These are phyloP conservation scores for Stipa capillata DNA, from an alignment of 176 grass and related monocot species.

Conservation along the genomic window DNA sequence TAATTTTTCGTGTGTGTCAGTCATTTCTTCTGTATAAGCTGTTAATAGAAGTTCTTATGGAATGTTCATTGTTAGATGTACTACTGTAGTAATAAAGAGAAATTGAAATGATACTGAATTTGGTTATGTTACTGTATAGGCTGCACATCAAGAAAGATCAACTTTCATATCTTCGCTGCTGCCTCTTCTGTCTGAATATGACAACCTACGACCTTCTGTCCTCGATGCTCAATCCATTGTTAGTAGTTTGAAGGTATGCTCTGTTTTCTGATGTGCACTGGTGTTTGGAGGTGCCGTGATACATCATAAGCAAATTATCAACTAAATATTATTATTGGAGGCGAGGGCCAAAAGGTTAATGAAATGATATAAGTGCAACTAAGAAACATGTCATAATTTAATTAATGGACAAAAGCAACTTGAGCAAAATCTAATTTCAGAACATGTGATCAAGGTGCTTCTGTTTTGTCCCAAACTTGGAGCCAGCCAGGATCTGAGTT, in stretches of 20 bases:
- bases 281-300: neutral
- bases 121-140: conserved; percentile 40
- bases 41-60: neutral
- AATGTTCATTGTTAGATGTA: neutral
- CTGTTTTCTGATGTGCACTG: neutral
- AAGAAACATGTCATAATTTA: neutral
- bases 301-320: neutral
- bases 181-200: conserved; percentile 88
- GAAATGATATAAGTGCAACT: neutral
- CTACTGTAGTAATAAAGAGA: neutral
- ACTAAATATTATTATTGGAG: neutral
- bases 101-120: conserved; percentile 1
- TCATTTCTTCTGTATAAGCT: neutral
- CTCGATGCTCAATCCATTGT: conserved; percentile 83
- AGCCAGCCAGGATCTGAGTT: neutral
- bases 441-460: neutral
- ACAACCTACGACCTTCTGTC: conserved; percentile 49
- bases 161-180: conserved; percentile 87
- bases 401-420: conserved; percentile 5
- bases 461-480: neutral
- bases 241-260: conserved; percentile 59
- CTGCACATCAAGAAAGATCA: conserved; percentile 83
- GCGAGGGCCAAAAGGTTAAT: neutral
- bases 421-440: neutral
- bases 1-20: neutral